phyloP scores from a whole-genome alignment of 73 alveolate species.

The Stentor coeruleus region DNA sequence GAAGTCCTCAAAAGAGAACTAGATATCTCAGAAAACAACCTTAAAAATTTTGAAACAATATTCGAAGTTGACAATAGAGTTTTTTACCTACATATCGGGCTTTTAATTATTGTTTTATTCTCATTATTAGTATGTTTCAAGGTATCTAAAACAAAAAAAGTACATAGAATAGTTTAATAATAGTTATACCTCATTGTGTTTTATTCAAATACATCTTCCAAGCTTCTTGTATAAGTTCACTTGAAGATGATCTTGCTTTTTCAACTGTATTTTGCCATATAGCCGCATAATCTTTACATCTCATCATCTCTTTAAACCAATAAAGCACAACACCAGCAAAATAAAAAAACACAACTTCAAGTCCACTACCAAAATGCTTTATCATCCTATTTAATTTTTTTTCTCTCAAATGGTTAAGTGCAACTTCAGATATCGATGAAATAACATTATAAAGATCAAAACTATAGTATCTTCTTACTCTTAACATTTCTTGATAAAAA shows the following conservation, averaged over 20 bases:
- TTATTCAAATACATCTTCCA: not conserved
- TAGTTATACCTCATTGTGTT: too few relatives aligned
- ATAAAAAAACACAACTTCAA: not conserved
- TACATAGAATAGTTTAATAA: too few relatives aligned
- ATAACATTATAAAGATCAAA: not conserved
- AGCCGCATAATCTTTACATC: not conserved
- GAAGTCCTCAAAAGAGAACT: not conserved
- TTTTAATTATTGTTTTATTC: too few relatives aligned
- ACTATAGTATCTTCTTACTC: not conserved
- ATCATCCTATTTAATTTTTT: not conserved
- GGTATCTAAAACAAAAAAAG: too few relatives aligned
- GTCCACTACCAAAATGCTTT: not conserved
- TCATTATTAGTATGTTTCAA: not conserved
- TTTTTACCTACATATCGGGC: not conserved
- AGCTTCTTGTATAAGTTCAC: not conserved
- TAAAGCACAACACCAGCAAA: constrained; percentile 1
- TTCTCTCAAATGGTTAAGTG: not conserved
- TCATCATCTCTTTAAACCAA: not conserved
- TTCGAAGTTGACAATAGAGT: not conserved
- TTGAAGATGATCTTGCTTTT: not conserved
- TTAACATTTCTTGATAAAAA: not conserved
- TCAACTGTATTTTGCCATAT: not conserved
- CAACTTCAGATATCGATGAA: not conserved
- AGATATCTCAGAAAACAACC: not conserved
- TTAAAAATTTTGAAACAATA: not conserved